A percentile compares a stretch with the other conserved stretches of the same genome.
Evolutionary conservation across 257 asterid species (phyloP).

Genomic region (Penstemon davidsonii): DNA sequence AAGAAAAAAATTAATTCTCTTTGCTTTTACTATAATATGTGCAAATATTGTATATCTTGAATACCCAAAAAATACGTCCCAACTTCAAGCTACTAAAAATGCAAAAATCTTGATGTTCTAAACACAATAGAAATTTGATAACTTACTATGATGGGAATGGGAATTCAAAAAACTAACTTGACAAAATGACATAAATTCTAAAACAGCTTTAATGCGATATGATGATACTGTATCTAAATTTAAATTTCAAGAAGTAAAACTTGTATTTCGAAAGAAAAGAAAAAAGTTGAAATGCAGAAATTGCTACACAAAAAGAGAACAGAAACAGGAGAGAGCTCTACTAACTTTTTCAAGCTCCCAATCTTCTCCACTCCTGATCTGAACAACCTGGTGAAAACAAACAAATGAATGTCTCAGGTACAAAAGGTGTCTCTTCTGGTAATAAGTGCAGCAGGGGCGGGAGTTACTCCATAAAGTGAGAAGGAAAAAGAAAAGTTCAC

Average conservation of each 20-base stretch:
- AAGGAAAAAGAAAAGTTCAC: background rate
- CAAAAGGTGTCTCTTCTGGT: slow-evolving; percentile 21
- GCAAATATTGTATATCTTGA: background rate
- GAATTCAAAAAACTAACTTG: slow-evolving; percentile 10
- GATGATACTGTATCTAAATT: slow-evolving; percentile 2
- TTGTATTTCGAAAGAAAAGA: background rate
- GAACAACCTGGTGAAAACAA: slow-evolving; percentile 37
- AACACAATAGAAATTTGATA: background rate
- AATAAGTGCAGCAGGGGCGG: background rate
- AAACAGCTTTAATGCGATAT: background rate
- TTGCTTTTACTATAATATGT: background rate
- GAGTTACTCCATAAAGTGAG: background rate
- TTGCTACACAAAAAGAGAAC: slow-evolving; percentile 11
- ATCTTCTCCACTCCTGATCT: slow-evolving; percentile 49
- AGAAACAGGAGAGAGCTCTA: slow-evolving; percentile 19
- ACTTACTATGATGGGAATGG: background rate
- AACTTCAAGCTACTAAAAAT: slow-evolving; percentile 3
- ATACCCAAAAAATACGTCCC: background rate
- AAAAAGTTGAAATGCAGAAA: background rate
- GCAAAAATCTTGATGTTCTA: background rate
- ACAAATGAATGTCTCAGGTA: background rate
- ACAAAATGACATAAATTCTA: slow-evolving; percentile 1
- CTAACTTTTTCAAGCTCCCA: slow-evolving; percentile 50
- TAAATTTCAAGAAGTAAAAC: slow-evolving; percentile 9
- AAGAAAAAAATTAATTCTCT: background rate